Evolutionary conservation across 2,329 filamentous ascomycete genomes (phyloP).

Genomic region (Helotiales sp.): DNA sequence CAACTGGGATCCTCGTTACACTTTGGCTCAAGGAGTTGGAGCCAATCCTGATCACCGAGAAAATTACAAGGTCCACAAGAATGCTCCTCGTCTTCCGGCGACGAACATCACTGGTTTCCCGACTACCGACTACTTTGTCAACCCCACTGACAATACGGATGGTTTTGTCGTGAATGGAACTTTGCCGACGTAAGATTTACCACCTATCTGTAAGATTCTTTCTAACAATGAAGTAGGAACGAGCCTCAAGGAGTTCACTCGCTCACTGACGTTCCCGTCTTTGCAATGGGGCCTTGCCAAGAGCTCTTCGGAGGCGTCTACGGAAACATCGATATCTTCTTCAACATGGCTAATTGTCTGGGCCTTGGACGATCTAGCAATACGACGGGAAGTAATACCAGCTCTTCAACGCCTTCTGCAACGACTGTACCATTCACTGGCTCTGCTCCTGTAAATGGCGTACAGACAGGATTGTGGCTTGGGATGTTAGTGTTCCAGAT

Average conservation of each 20-base stretch:
- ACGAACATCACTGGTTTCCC: conserved; percentile 51
- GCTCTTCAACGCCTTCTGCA: not conserved
- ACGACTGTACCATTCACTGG: conserved; percentile 6
- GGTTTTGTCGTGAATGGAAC: conserved; percentile 79
- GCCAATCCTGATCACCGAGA: conserved; percentile 76
- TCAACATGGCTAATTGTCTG: conserved; percentile 53
- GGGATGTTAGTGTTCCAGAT: conserved; percentile 24
- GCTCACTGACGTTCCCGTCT: conserved; percentile 76
- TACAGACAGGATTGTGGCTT: conserved; percentile 21
- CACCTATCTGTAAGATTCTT: not conserved
- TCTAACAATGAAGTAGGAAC: conserved; percentile 22
- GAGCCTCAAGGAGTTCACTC: conserved; percentile 73
- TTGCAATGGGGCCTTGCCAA: conserved; percentile 76
- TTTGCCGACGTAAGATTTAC: conserved; percentile 49
- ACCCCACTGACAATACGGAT: conserved; percentile 62
- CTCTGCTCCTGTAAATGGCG: conserved; percentile 9
- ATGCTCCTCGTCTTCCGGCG: conserved; percentile 63
- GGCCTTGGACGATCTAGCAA: conserved; percentile 25
- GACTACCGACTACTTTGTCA: conserved; percentile 62
- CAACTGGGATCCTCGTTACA: conserved; percentile 85
- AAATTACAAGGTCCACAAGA: conserved; percentile 70
- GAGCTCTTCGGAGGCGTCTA: conserved; percentile 73
- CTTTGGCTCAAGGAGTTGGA: conserved; percentile 70
- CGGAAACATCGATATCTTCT: conserved; percentile 72
- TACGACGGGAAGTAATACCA: conserved; percentile 8